phyloP scores from a whole-genome alignment of 371 early-diverging fungal species.

The Entomophthora muscae region DNA sequence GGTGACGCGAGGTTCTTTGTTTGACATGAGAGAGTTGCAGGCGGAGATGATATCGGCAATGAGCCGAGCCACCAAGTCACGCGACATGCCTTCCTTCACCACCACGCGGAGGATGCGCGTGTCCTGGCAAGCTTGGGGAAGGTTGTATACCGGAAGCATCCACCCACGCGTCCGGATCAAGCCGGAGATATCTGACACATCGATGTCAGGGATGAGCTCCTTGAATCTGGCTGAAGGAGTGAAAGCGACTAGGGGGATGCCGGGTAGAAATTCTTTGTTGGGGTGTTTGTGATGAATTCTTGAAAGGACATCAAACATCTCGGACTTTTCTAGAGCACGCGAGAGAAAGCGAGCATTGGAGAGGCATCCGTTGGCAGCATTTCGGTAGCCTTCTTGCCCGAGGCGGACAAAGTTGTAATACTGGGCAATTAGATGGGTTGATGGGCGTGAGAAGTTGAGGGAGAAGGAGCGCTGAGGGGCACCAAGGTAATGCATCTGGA shows the following conservation, averaged over 20 bases:
- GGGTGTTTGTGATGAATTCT: slow-evolving; percentile 19
- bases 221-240: slow-evolving; percentile 18
- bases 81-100: slow-evolving; percentile 27
- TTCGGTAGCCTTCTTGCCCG: slow-evolving; percentile 33
- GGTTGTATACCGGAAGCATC: slow-evolving; percentile 39
- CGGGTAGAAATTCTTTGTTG: slow-evolving; percentile 16
- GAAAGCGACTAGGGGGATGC: slow-evolving; percentile 50
- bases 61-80: neutral
- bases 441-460: slow-evolving; percentile 46
- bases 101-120: slow-evolving; percentile 32
- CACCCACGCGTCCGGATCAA: slow-evolving; percentile 32
- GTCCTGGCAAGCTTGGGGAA: slow-evolving; percentile 24
- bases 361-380: slow-evolving; percentile 26
- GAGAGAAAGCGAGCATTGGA: slow-evolving; percentile 32
- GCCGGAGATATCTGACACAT: slow-evolving; percentile 24
- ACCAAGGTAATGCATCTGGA: slow-evolving; percentile 44
- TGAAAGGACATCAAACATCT: slow-evolving; percentile 34
- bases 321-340: slow-evolving; percentile 26
- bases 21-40: neutral
- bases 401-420: slow-evolving; percentile 51
- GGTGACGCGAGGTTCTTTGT: too few species aligned
- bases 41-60: neutral
- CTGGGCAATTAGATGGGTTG: slow-evolving; percentile 39
- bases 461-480: slow-evolving; percentile 33
- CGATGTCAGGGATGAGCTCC: neutral